These are phyloP conservation scores for Fusarium pseudograminearum DNA, from an alignment of 2,329 filamentous ascomycete genomes.

Conservation along the genomic window DNA sequence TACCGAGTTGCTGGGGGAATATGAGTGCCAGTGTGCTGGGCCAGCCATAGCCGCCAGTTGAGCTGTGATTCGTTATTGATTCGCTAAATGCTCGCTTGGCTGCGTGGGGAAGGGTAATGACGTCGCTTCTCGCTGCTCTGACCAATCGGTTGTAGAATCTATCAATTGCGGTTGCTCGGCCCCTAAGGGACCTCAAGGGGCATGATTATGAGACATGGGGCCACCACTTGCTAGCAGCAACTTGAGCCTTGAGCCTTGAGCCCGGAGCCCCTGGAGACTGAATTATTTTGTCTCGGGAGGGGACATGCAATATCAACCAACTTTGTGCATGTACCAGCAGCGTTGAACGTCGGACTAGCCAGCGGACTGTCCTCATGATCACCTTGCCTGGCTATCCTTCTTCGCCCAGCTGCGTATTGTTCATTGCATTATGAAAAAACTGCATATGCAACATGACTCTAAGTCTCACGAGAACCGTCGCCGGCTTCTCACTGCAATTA, in stretches of 20 bases:
- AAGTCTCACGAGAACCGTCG: conserved; percentile 9
- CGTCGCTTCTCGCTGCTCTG: conserved; percentile 36
- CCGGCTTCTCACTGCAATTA: conserved; percentile 10
- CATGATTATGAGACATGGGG: conserved; percentile 47
- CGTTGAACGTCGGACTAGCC: neutral
- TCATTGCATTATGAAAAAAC: conserved; percentile 3
- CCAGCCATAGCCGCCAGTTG: conserved; percentile 41
- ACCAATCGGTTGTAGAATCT: conserved; percentile 45
- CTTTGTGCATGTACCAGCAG: conserved; percentile 28
- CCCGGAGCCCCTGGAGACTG: conserved; percentile 29
- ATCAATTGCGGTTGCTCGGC: conserved; percentile 37
- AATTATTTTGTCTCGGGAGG: conserved; percentile 36
- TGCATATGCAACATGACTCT: neutral
- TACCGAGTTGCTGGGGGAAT: conserved; percentile 30
- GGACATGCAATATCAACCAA: conserved; percentile 22
- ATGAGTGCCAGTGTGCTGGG: conserved; percentile 44
- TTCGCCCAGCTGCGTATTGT: neutral
- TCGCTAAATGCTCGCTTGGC: conserved; percentile 24
- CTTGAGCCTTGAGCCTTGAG: conserved; percentile 12
- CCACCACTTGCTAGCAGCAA: conserved; percentile 27
- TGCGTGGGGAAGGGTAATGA: conserved; percentile 46
- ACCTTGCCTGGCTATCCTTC: neutral
- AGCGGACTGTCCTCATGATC: conserved; percentile 1
- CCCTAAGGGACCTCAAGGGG: conserved; percentile 45
- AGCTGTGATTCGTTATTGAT: conserved; percentile 42